Evolutionary conservation across 306 rosid species (phyloP).

Genomic region (Vicia villosa): DNA sequence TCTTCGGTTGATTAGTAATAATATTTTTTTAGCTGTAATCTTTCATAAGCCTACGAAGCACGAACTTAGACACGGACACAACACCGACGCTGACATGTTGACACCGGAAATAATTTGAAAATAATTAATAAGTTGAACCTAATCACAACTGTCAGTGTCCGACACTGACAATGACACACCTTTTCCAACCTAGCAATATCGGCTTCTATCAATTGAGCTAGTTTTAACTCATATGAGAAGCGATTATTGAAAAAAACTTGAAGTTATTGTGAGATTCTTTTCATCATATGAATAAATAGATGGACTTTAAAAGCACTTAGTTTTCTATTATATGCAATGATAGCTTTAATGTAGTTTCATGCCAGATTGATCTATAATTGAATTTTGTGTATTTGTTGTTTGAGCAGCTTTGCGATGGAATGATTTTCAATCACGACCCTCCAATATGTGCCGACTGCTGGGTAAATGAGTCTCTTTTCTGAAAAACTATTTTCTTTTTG

Average conservation of each 20-base stretch:
- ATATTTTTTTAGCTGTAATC: slow-evolving; percentile 4
- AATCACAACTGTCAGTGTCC: too few relatives aligned
- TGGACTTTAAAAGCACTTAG: background rate
- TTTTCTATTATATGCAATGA: slow-evolving; percentile 6
- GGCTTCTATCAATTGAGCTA: too few relatives aligned
- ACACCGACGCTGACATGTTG: too few relatives aligned
- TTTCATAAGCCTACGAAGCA: background rate
- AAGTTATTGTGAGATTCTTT: background rate
- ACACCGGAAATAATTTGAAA: too few relatives aligned
- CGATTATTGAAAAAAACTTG: background rate
- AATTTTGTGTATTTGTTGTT: slow-evolving; percentile 41
- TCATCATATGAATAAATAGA: background rate
- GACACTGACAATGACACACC: too few relatives aligned
- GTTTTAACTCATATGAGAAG: background rate
- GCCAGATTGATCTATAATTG: slow-evolving; percentile 37
- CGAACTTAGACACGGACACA: too few relatives aligned
- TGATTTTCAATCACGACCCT: slow-evolving; percentile 90
- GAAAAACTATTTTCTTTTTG: slow-evolving; percentile 27
- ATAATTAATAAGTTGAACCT: too few relatives aligned
- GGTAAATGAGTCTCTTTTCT: slow-evolving; percentile 59
- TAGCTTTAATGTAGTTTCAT: slow-evolving; percentile 17
- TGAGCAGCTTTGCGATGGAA: slow-evolving; percentile 87
- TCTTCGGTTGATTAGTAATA: slow-evolving; percentile 10
- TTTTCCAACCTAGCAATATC: too few relatives aligned
- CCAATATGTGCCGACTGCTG: slow-evolving; percentile 84